phyloP scores from a whole-genome alignment of 2,329 filamentous ascomycete species.

The Cladosporium sp. region DNA sequence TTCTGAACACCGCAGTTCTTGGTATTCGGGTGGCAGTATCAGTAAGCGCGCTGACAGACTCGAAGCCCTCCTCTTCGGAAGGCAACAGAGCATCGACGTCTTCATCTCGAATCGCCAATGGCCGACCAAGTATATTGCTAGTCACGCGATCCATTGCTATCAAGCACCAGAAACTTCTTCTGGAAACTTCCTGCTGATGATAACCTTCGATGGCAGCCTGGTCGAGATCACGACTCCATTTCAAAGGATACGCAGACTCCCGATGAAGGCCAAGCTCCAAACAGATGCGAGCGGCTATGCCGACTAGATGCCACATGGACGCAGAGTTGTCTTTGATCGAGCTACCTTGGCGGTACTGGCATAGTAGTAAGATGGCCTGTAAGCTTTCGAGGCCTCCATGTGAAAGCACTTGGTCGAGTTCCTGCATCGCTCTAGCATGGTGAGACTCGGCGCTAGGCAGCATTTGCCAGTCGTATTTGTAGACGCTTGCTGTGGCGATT shows the following conservation, averaged over 20 bases:
- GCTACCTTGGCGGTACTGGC: constrained; percentile 46
- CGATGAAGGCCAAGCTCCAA: constrained; percentile 58
- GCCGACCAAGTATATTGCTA: constrained; percentile 43
- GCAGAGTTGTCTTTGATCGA: constrained; percentile 36
- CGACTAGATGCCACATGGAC: constrained; percentile 49
- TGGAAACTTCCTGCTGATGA: constrained; percentile 39
- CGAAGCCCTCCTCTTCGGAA: constrained; percentile 20
- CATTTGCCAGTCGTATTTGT: constrained; percentile 48
- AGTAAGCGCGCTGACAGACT: background rate
- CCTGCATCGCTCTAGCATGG: constrained; percentile 42
- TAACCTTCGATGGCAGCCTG: background rate
- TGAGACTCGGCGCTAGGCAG: constrained; percentile 47
- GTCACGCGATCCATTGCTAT: constrained; percentile 43
- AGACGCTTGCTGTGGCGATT: constrained; percentile 46
- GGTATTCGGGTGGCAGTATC: background rate
- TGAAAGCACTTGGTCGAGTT: constrained; percentile 41
- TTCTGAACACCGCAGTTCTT: constrained; percentile 39
- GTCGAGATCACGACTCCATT: constrained; percentile 2
- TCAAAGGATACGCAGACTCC: constrained; percentile 38
- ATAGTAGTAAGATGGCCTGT: constrained; percentile 46
- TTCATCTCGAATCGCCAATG: constrained; percentile 44
- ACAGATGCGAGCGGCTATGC: constrained; percentile 45
- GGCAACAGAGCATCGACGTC: constrained; percentile 45
- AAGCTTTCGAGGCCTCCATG: constrained; percentile 40
- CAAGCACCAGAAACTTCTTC: constrained; percentile 48